Conservation (phyloP, 2,329 filamentous ascomycete genomes). For the Pseudocercospora fuligena region DNA sequence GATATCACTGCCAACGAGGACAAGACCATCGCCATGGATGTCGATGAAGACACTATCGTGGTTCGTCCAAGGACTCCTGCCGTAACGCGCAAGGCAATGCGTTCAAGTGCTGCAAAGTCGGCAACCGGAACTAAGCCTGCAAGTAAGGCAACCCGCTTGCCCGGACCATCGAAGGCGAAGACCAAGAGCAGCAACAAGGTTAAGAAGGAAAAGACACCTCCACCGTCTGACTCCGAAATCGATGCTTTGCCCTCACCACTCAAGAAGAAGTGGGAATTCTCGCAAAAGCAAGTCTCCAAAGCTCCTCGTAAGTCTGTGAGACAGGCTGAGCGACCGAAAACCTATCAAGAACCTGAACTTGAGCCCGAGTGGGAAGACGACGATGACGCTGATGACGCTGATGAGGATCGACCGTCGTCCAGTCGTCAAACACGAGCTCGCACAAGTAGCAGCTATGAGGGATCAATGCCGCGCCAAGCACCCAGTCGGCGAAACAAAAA, state of each 20-base stretch:
- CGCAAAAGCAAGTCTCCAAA: not conserved
- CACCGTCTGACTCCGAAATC: not conserved
- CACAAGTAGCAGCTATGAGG: slow-evolving; percentile 11
- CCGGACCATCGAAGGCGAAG: not conserved
- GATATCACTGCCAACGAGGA: not conserved
- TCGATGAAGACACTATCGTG: slow-evolving; percentile 1
- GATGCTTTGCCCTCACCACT: not conserved
- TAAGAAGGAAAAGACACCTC: not conserved
- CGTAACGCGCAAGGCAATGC: not conserved
- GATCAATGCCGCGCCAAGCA: not conserved
- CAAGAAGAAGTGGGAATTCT: not conserved
- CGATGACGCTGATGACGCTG: not conserved
- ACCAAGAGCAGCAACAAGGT: not conserved
- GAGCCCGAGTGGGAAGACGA: not conserved
- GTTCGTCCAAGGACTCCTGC: slow-evolving; percentile 3
- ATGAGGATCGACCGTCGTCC: not conserved
- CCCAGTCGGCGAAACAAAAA: not conserved
- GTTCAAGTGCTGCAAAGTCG: not conserved
- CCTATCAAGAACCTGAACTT: not conserved
- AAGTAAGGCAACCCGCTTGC: not conserved
- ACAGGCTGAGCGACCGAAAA: not conserved
- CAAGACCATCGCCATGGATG: not conserved
- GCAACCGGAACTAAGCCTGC: not conserved
- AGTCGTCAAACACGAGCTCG: not conserved
- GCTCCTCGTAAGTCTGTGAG: slow-evolving; percentile 9